Percentiles rank a stretch among this genome's conserved stretches.
Evolutionary conservation across 805 yeast genomes (phyloP).

Genomic region (Jamesozyma piceae): DNA sequence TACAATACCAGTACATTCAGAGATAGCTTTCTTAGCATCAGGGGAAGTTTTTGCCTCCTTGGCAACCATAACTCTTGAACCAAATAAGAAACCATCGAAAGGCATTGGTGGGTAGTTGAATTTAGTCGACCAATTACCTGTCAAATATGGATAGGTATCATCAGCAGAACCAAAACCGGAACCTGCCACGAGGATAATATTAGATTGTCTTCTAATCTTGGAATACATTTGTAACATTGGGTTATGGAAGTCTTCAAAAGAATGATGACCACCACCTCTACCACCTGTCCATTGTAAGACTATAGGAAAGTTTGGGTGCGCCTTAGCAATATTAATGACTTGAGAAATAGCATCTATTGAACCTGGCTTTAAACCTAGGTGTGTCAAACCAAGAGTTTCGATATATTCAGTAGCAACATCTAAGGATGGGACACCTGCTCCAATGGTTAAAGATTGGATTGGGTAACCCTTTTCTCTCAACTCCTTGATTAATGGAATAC

Average conservation of each 20-base stretch:
- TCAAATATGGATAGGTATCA: slow-evolving; percentile 93
- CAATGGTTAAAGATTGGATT: slow-evolving; percentile 89
- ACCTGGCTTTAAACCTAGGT: slow-evolving; percentile 96
- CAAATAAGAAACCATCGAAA: slow-evolving; percentile 91
- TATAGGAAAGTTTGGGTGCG: slow-evolving; percentile 93
- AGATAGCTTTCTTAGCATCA: slow-evolving; percentile 89
- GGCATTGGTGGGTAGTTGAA: slow-evolving; percentile 98
- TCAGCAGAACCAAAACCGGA: slow-evolving; percentile 97
- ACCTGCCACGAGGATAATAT: slow-evolving; percentile 89
- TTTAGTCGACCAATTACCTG: slow-evolving; percentile 89
- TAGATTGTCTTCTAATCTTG: slow-evolving; percentile 81
- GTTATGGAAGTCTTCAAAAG: slow-evolving; percentile 97
- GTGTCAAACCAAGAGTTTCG: slow-evolving; percentile 82
- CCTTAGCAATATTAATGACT: slow-evolving; percentile 82
- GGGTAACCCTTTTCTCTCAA: slow-evolving; percentile 91
- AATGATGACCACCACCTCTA: slow-evolving; percentile 99
- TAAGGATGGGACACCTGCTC: slow-evolving; percentile 98
- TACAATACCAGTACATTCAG: slow-evolving; percentile 79
- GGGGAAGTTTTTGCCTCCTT: slow-evolving; percentile 91
- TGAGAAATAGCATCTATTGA: slow-evolving; percentile 86
- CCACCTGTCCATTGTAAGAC: slow-evolving; percentile 99
- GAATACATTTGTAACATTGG: slow-evolving; percentile 94
- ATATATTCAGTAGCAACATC: slow-evolving; percentile 97
- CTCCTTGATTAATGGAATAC: slow-evolving; percentile 86
- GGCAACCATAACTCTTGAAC: slow-evolving; percentile 96